These are phyloP conservation scores for Calonectria leucothoes DNA, from an alignment of 2,329 filamentous ascomycete species.

Conservation along the genomic window DNA sequence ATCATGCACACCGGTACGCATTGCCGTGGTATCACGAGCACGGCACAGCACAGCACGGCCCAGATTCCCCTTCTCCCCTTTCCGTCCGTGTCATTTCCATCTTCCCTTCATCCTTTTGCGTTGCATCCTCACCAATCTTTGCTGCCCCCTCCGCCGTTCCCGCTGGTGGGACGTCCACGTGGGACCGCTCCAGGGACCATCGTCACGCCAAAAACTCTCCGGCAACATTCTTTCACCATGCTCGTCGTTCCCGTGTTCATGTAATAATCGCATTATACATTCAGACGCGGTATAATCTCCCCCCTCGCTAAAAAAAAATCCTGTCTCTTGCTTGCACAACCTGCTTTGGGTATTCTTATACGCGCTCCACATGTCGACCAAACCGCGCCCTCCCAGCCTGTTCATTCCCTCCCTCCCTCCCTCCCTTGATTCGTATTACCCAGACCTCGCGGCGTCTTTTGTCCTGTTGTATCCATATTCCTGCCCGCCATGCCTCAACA, in stretches of 20 bases:
- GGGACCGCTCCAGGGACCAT: not conserved
- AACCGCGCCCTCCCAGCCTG: not conserved
- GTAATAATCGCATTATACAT: conserved; percentile 21
- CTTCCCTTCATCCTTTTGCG: not conserved
- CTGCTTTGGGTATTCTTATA: conserved; percentile 2
- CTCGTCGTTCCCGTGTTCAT: not conserved
- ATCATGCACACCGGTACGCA: not conserved
- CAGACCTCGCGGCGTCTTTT: conserved; percentile 6
- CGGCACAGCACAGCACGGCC: conserved; percentile 9
- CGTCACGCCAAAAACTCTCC: not conserved
- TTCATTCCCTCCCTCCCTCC: not conserved
- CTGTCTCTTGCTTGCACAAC: not conserved
- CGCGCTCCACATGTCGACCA: not conserved
- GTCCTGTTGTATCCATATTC: conserved; percentile 19
- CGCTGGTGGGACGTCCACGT: conserved; percentile 15
- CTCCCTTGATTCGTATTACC: conserved; percentile 15
- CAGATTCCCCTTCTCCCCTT: not conserved
- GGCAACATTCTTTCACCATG: not conserved
- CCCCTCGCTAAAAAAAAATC: not conserved
- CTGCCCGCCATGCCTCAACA: not conserved
- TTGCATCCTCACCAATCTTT: not conserved
- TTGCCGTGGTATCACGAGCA: conserved; percentile 6
- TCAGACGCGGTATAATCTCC: not conserved
- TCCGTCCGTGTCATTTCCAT: conserved; percentile 5
- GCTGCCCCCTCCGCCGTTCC: not conserved